These are phyloP conservation scores for Colletotrichum sp. DNA, from an alignment of 2,329 filamentous ascomycete genomes.

Conservation along the genomic window DNA sequence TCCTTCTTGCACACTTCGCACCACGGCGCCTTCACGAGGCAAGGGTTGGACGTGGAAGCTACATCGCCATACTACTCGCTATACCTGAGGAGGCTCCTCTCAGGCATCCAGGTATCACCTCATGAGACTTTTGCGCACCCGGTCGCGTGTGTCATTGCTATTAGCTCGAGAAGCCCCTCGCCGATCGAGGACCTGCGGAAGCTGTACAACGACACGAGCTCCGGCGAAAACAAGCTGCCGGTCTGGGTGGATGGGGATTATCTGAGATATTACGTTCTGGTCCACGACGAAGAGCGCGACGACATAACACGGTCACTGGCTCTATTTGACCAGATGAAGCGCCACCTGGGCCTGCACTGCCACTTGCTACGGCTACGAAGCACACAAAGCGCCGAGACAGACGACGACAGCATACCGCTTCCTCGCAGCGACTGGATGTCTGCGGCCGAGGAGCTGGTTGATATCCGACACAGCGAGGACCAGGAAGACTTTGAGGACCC, in stretches of 20 bases:
- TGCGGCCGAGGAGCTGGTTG: slow-evolving; percentile 80
- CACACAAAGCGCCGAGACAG: slow-evolving; percentile 83
- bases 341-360: slow-evolving; percentile 95
- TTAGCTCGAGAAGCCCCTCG: slow-evolving; percentile 83
- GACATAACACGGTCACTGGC: slow-evolving; percentile 89
- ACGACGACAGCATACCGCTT: slow-evolving; percentile 86
- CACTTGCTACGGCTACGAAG: slow-evolving; percentile 88
- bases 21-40: slow-evolving; percentile 41
- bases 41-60: slow-evolving; percentile 49
- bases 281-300: slow-evolving; percentile 95
- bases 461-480: slow-evolving; percentile 71
- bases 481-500: slow-evolving; percentile 75
- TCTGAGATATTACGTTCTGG: slow-evolving; percentile 91
- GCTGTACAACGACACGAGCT: slow-evolving; percentile 84
- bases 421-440: slow-evolving; percentile 89
- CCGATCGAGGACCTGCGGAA: slow-evolving; percentile 88
- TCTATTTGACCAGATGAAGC: slow-evolving; percentile 98
- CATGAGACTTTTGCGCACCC: slow-evolving; percentile 96
- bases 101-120: slow-evolving; percentile 75
- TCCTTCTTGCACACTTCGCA: slow-evolving; percentile 46
- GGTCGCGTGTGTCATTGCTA: slow-evolving; percentile 91
- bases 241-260: slow-evolving; percentile 92
- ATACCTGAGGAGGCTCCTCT: slow-evolving; percentile 84
- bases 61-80: slow-evolving; percentile 84
- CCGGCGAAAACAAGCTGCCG: slow-evolving; percentile 75